Evolutionary conservation across 2,329 filamentous ascomycete genomes (phyloP).

Genomic region (Thelonectria discophora): DNA sequence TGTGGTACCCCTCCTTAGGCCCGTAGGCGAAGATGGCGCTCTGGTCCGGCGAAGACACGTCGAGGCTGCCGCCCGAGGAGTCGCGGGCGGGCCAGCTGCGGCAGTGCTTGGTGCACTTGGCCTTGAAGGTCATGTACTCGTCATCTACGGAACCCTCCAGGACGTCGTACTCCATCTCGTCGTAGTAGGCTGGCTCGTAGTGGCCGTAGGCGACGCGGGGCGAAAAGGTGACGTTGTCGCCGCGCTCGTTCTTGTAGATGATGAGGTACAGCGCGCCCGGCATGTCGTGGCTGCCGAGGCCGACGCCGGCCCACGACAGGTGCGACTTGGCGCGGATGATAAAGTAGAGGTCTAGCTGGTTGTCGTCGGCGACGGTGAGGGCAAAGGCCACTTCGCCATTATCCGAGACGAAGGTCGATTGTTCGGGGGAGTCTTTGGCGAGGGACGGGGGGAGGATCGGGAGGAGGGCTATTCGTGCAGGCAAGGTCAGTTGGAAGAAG

Average conservation of each 20-base stretch:
- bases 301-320: slow-evolving; percentile 63
- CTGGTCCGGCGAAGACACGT: slow-evolving; percentile 58
- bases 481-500: too few relatives aligned
- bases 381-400: slow-evolving; percentile 58
- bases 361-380: slow-evolving; percentile 58
- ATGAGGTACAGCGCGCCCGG: slow-evolving; percentile 62
- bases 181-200: slow-evolving; percentile 60
- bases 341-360: slow-evolving; percentile 61
- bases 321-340: slow-evolving; percentile 57
- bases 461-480: too few relatives aligned
- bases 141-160: slow-evolving; percentile 59
- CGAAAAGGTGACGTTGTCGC: slow-evolving; percentile 63
- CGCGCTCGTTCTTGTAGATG: slow-evolving; percentile 58
- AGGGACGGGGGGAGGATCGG: slow-evolving; percentile 37
- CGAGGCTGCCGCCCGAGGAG: slow-evolving; percentile 53
- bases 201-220: slow-evolving; percentile 61
- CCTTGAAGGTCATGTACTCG: slow-evolving; percentile 59
- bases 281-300: slow-evolving; percentile 63
- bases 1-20: slow-evolving; percentile 53
- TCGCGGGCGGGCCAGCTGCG: slow-evolving; percentile 55
- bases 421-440: slow-evolving; percentile 43
- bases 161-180: slow-evolving; percentile 54
- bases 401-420: slow-evolving; percentile 56
- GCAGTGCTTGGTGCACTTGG: slow-evolving; percentile 60
- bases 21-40: slow-evolving; percentile 67